These are phyloP conservation scores for Podospora pseudocomata DNA, from an alignment of 495 filamentous ascomycete species.

Conservation along the genomic window DNA sequence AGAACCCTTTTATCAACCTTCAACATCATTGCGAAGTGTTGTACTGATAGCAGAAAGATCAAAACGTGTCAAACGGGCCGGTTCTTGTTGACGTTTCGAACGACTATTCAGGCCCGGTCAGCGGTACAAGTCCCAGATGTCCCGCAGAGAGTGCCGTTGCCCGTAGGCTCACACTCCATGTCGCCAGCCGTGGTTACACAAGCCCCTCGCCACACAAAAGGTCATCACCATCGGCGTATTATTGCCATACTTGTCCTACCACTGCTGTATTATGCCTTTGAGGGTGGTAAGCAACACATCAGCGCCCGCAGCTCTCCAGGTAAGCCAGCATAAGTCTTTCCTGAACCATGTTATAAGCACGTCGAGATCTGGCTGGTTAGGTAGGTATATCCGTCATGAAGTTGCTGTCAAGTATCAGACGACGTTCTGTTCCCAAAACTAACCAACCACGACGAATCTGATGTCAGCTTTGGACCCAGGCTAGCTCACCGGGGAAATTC, in stretches of 20 bases:
- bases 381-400: too few relatives aligned
- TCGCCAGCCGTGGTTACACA: neutral
- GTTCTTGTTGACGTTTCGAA: neutral
- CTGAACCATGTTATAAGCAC: too few relatives aligned
- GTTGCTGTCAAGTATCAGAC: neutral
- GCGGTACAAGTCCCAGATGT: conserved; percentile 2
- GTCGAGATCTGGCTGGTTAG: too few relatives aligned
- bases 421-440: neutral
- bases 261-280: neutral
- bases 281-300: neutral
- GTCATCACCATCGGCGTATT: neutral
- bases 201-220: neutral
- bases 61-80: neutral
- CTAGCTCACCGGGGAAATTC: neutral
- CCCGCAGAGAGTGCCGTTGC: neutral
- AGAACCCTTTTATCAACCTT: neutral
- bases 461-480: neutral
- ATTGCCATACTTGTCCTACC: neutral
- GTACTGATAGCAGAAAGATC: neutral
- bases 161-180: neutral
- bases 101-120: neutral
- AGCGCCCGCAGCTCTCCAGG: too few relatives aligned
- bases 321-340: too few relatives aligned
- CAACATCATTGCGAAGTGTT: neutral
- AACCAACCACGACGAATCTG: neutral